Base-by-base conservation (phyloP, 371 early-diverging fungal species). In the Lichtheimia ornata region DNA sequence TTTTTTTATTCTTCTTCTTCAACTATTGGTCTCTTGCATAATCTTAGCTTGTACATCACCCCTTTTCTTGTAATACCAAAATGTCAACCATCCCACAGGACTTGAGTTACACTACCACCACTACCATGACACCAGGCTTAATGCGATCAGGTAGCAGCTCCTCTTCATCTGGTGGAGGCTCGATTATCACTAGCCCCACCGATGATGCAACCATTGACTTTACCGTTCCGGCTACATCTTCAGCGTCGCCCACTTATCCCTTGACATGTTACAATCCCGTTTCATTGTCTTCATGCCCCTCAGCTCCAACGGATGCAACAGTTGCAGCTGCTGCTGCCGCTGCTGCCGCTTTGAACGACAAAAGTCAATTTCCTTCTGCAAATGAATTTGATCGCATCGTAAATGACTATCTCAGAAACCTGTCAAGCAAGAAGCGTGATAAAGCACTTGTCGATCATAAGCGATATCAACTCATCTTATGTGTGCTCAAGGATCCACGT, bases 401-500 rank as follows among this genome's bases (percentile, higher is more conserved):
- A 9, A 56, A 80, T 27, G 78, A 81, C 18, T 86, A 86, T 55
- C 64, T 86, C n/a, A 59, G 73, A 15, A 84, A 84, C 22, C 64
- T 86, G 20, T 79, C 79, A n/a, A 72, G 79, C 43, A 86, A 86
- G 61, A 86, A 86, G 56, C 64, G 86, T 58, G 86, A 86, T 50
- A 86, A 86, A 64, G 86, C 84, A 18, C 56, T 86, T 15, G 76
- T 86, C 2, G 77, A 84, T 52, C 71, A 72, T 44, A 59, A 70
- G 18, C 81, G 84, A 51, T 86, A 86, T 61, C 61, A 74, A 41
- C 59, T 83, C 53, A 84, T 86, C 24, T 71, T 80, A 11, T 80
- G 79, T 71, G 84, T 84, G 0, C 66, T 86, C 13, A 77, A 77
- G 43, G 84, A 86, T 52, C 86, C 86, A 17, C 72, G 80, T 28